These are phyloP conservation scores for Pseudogymnoascus sp. DNA, from an alignment of 2,329 filamentous ascomycete genomes.

Conservation along the genomic window DNA sequence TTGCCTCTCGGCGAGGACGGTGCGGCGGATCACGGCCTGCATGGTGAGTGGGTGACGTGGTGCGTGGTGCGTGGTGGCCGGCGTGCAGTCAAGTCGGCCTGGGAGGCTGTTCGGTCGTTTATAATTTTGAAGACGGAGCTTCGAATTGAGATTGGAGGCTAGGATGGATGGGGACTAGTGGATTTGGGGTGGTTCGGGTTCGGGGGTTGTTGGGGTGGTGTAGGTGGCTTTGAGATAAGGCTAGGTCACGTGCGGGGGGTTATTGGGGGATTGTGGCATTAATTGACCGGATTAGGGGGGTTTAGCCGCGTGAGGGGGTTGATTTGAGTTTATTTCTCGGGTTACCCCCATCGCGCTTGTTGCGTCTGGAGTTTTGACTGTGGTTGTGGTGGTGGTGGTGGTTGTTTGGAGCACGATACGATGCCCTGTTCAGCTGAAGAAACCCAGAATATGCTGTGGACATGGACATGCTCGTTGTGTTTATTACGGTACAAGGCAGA, in stretches of 20 bases:
- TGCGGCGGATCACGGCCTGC: conserved; percentile 64
- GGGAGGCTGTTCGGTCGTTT: neutral
- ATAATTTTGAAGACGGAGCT: neutral
- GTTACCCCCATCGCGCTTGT: conserved; percentile 1
- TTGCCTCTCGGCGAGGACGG: conserved; percentile 59
- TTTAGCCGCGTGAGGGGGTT: neutral
- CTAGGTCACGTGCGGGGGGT: neutral
- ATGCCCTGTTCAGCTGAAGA: conserved; percentile 2
- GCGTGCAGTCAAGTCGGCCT: neutral
- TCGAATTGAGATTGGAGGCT: conserved; percentile 6
- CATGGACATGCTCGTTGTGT: neutral
- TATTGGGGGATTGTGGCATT: neutral
- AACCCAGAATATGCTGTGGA: neutral
- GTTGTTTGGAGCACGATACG: neutral
- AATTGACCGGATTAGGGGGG: neutral
- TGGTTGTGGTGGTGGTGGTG: neutral
- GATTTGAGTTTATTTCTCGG: neutral
- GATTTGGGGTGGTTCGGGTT: neutral
- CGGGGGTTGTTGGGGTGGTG: neutral
- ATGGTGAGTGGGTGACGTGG: conserved; percentile 36
- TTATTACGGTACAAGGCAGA: neutral
- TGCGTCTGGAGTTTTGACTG: neutral
- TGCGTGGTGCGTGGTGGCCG: conserved; percentile 9
- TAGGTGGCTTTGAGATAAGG: neutral
- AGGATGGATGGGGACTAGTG: conserved; percentile 2